Evolutionary conservation across 1,284 basidiomycete species (phyloP).

Genomic region (Leccinum holopus): DNA sequence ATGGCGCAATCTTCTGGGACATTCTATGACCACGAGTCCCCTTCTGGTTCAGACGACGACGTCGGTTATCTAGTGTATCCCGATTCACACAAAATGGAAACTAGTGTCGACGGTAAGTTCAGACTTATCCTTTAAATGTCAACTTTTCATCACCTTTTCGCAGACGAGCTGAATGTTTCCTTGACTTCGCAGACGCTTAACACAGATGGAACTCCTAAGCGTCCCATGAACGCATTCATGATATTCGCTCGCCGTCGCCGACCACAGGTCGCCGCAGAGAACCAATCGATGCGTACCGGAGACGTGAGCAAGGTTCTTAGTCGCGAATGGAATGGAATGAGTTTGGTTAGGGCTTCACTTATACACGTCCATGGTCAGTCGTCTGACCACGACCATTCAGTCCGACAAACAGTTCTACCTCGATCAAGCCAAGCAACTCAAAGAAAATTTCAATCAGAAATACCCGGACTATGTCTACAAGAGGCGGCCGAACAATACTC

Average conservation of each 20-base stretch:
- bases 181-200: slow-evolving; percentile 77
- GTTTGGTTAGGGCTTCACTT: slow-evolving; percentile 46
- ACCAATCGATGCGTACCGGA: slow-evolving; percentile 81
- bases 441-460: slow-evolving; percentile 79
- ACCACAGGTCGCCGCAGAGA: slow-evolving; percentile 76
- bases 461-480: slow-evolving; percentile 87
- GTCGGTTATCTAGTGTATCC: slow-evolving; percentile 30
- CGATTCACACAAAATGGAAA: slow-evolving; percentile 40
- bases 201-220: slow-evolving; percentile 79
- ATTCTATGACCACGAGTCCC: slow-evolving; percentile 42
- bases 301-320: slow-evolving; percentile 82
- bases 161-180: slow-evolving; percentile 51
- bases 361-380: slow-evolving; percentile 6
- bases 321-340: slow-evolving; percentile 78
- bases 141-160: slow-evolving; percentile 15
- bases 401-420: slow-evolving; percentile 80
- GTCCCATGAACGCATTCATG: slow-evolving; percentile 90
- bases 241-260: slow-evolving; percentile 80
- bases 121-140: slow-evolving; percentile 11
- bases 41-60: slow-evolving; percentile 52
- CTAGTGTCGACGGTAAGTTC: slow-evolving; percentile 43
- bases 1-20: slow-evolving; percentile 30
- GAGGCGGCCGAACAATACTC: slow-evolving; percentile 78
- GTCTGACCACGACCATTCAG: slow-evolving; percentile 40
- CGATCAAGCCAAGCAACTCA: slow-evolving; percentile 77